Percentiles rank a stretch among this genome's conserved stretches.
Conservation (phyloP, 192 early-diverging fungal species). For the Backusella macrospora region DNA sequence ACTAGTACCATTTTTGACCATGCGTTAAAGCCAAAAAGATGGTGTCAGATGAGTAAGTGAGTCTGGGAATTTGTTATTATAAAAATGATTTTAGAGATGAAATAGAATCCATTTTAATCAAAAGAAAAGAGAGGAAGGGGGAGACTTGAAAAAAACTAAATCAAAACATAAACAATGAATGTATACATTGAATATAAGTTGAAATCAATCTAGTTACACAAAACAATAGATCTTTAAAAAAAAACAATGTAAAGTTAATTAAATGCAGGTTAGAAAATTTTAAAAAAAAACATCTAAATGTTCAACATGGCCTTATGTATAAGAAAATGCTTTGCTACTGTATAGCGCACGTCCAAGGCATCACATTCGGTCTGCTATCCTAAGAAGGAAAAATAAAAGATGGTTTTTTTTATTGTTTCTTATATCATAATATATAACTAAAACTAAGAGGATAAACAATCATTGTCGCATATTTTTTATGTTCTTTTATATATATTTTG, state of each 20-base stretch:
- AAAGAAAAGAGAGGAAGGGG: not conserved
- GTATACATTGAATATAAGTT: not conserved
- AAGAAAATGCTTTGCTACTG: not conserved
- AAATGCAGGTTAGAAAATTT: slow-evolving; percentile 5
- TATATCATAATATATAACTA: too few relatives aligned
- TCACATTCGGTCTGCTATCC: not conserved
- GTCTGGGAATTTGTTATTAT: not conserved
- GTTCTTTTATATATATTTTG: not conserved
- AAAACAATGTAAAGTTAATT: slow-evolving; percentile 3
- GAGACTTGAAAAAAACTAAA: not conserved
- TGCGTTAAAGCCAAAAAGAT: not conserved
- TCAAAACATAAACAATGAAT: not conserved
- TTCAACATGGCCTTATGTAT: slow-evolving; percentile 2
- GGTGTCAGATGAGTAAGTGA: not conserved
- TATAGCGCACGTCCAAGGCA: slow-evolving; percentile 7
- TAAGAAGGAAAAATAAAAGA: slow-evolving; percentile 7
- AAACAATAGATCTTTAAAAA: not conserved
- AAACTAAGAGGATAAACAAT: not conserved
- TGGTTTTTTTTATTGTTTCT: not conserved
- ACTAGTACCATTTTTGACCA: slow-evolving; percentile 17
- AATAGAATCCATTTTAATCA: not conserved
- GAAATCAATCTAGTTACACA: not conserved
- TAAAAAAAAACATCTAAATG: slow-evolving; percentile 4
- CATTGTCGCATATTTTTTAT: not conserved
- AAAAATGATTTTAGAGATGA: too few relatives aligned